Evolutionary conservation across 495 filamentous ascomycete genomes (phyloP), one percentile per base, ranked within the genome.

Genomic region (Xylaria sp.): DNA sequence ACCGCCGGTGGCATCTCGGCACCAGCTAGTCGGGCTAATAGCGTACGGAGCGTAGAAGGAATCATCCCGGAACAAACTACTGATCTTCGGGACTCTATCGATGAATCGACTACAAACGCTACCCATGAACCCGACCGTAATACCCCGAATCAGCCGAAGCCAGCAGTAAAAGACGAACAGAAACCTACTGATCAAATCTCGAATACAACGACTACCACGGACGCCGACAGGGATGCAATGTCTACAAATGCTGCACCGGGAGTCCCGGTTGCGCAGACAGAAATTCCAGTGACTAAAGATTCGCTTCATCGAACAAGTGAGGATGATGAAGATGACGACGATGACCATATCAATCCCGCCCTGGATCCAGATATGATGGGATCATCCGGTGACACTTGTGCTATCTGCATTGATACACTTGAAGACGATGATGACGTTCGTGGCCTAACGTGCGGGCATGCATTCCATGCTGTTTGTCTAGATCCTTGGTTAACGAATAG

Each of bases 341-440:
- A 94, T 61, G 92, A 95, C 73, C 93, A 93, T 17, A 97, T 97
- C 69, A 88, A 93, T 64, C 90, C 91, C 57, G 91, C 94, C 14
- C 85, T 97, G 5, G 90, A 94, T 12, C 90, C 92, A 1, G 94
- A 97, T 73, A 86, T 96, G 75, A 85, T 97, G 59, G 89, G 90
- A 19, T 92, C 90, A 53, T 93, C 93, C n/a, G 96, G 97, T 29
- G 96, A 99, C 76, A 91, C 94, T 5, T 99, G 96, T 80, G 96
- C 96, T 21, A 99, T 99, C 72, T 99, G 96, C 78, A 90, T 99
- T 72, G 96, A 99, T 74, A 90, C 87, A 0, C 88, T 99, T 41
- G 96, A 99, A 76, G 94, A 97, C 62, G 91, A 98, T 75, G 96
- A 98, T 78, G 95, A 98, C 81, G 91, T 99, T 48, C 92, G 96